A percentile compares a stretch with the other conserved stretches of the same genome.
Conservation (phyloP, 345 rosid species). For the Sisymbrium altissimum region DNA sequence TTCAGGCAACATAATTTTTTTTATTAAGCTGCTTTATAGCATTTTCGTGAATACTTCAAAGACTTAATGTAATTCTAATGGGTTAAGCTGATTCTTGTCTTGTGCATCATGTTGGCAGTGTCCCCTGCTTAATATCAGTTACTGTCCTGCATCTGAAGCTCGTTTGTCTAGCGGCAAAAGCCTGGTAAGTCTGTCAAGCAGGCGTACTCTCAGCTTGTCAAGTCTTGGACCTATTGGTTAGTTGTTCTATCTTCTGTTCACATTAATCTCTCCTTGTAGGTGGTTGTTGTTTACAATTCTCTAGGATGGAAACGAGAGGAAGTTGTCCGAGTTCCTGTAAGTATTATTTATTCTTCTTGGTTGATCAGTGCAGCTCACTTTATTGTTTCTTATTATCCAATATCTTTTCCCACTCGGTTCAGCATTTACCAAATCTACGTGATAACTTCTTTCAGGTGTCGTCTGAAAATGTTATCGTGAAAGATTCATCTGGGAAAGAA, state of each 20-base stretch:
- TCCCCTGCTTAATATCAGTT: slow-evolving; percentile 88
- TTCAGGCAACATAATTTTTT: background rate
- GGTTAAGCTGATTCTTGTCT: slow-evolving; percentile 20
- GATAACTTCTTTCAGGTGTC: slow-evolving; percentile 49
- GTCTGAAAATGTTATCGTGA: slow-evolving; percentile 48
- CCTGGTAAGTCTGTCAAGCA: slow-evolving; percentile 50
- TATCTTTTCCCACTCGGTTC: background rate
- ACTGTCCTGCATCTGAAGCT: slow-evolving; percentile 89
- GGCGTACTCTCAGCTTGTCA: slow-evolving; percentile 6
- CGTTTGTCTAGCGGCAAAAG: slow-evolving; percentile 53
- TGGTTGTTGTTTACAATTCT: slow-evolving; percentile 76
- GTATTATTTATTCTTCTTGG: slow-evolving; percentile 28
- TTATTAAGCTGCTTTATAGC: background rate
- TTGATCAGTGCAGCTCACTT: slow-evolving; percentile 1
- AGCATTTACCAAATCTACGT: background rate
- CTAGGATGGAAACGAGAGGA: slow-evolving; percentile 89
- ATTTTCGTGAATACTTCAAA: slow-evolving; percentile 4
- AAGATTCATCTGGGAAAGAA: slow-evolving; percentile 65
- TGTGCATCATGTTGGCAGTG: slow-evolving; percentile 55
- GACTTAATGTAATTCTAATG: background rate
- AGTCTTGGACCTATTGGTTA: slow-evolving; percentile 12
- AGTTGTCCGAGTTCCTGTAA: slow-evolving; percentile 73
- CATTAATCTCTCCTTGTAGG: slow-evolving; percentile 41
- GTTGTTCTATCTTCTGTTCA: slow-evolving; percentile 16
- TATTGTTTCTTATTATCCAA: background rate